Evolutionary conservation across 164 flowering plant species (phyloP).

Genomic region (Houttuynia cordata): DNA sequence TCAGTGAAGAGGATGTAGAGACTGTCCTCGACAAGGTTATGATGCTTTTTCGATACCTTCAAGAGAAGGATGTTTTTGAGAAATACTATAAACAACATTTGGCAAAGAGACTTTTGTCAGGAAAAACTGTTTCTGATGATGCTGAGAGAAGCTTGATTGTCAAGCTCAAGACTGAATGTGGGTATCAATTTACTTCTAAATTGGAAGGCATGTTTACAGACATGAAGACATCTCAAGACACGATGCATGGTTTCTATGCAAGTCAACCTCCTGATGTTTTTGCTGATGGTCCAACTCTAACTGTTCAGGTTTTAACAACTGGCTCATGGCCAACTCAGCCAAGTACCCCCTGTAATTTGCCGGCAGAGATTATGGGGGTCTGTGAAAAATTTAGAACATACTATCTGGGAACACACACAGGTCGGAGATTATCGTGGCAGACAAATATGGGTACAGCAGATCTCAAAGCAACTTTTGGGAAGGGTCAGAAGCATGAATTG

Average conservation of each 20-base stretch:
- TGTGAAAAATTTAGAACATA: slow-evolving; percentile 46
- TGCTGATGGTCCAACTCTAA: slow-evolving; percentile 55
- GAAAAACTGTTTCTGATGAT: slow-evolving; percentile 58
- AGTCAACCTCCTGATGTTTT: slow-evolving; percentile 33
- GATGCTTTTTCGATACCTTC: slow-evolving; percentile 62
- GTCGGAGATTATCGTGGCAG: slow-evolving; percentile 51
- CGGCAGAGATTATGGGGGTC: slow-evolving; percentile 34
- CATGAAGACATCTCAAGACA: slow-evolving; percentile 85
- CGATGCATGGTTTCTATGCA: slow-evolving; percentile 49
- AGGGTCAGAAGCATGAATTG: slow-evolving; percentile 86
- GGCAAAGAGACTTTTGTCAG: slow-evolving; percentile 49
- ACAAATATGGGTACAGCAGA: slow-evolving; percentile 55
- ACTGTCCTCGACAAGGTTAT: slow-evolving; percentile 53
- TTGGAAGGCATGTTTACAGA: slow-evolving; percentile 72
- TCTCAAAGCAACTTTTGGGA: slow-evolving; percentile 45
- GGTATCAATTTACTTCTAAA: slow-evolving; percentile 61
- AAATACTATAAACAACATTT: slow-evolving; percentile 54
- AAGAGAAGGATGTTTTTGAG: slow-evolving; percentile 58
- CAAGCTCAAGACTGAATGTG: slow-evolving; percentile 70
- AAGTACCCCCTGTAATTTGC: slow-evolving; percentile 61
- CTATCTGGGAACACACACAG: slow-evolving; percentile 52
- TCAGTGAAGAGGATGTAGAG: slow-evolving; percentile 53
- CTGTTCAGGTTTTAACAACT: slow-evolving; percentile 55
- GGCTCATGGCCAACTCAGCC: slow-evolving; percentile 67
- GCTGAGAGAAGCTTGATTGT: slow-evolving; percentile 61